Base-by-base conservation (phyloP, 495 filamentous ascomycete species). In the Lophiotrema nucula region DNA sequence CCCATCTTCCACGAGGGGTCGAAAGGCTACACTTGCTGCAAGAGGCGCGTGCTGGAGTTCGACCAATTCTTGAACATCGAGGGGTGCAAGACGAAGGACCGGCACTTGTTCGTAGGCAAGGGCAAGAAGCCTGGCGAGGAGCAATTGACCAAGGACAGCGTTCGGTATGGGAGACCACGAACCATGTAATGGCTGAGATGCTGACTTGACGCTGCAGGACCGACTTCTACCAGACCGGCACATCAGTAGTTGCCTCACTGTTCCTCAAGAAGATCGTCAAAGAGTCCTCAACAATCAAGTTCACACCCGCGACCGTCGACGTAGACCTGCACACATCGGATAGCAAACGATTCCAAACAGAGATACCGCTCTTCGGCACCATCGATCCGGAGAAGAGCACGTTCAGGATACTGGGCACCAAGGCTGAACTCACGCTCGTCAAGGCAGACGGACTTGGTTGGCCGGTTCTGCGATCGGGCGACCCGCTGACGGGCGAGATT, bases 231-330 rank as follows among this genome's bases (percentile, higher is more conserved):
- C 93, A 98, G 74, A 97, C 93, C 0, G 74, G 85, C 21, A 80
- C 81, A 6, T 81, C 87, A 18, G 88, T 96, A 38, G 96, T 95
- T 62, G 90, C 89, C 6, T 93, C 89, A 16, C 84, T 97, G 52
- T 98, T 93, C 75, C 80, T 97, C 28, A 98, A 97, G 79, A 98
- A 96, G 76, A 95, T 98, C 64, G 84, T 95, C 68, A 93, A 90
- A 73, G 79, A 82, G 16, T 80, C 73, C 4, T 87, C 90, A 33
- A 83, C 76, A 55, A 81, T 97, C 10, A 73, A 79, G 13, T 91
- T 97, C 69, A 64, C 75, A 33, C 39, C 72, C 0, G 76, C 77
- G 33, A 70, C 77, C 2, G 69, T 97, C 43, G 73, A 76, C 8
- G 77, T 98, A 15, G 90, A 97, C 67, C 81, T 97, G 18, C 83